A percentile compares a stretch with the other conserved stretches of the same genome.
Evolutionary conservation across 352 stramenopile genomes (phyloP).

Genomic region (Globisporangium nagaii): DNA sequence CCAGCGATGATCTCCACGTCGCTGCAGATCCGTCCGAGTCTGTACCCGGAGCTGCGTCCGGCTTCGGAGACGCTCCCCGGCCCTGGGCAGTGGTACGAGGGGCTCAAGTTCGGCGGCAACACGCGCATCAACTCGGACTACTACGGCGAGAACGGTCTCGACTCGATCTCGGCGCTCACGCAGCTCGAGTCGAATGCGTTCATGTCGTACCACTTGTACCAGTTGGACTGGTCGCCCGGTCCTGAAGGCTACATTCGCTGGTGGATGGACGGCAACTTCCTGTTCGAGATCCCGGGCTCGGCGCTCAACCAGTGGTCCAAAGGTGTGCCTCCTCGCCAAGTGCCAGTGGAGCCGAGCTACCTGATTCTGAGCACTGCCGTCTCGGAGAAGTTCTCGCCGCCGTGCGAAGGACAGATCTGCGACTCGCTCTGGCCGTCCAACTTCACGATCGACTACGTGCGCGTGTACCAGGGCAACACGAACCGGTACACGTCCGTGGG

Average conservation of each 20-base stretch:
- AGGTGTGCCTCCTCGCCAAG: slow-evolving; percentile 63
- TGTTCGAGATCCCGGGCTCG: slow-evolving; percentile 91
- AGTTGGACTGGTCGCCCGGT: slow-evolving; percentile 94
- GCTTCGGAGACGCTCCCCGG: slow-evolving; percentile 40
- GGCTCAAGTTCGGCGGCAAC: slow-evolving; percentile 79
- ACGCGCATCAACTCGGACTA: slow-evolving; percentile 93
- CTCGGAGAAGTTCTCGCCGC: slow-evolving; percentile 92
- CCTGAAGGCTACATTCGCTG: slow-evolving; percentile 90
- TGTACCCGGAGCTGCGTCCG: slow-evolving; percentile 60
- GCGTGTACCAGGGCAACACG: slow-evolving; percentile 91
- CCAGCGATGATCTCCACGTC: slow-evolving; percentile 92
- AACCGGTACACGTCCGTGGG: slow-evolving; percentile 90
- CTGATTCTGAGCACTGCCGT: slow-evolving; percentile 98
- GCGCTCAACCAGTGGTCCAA: slow-evolving; percentile 79
- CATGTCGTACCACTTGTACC: slow-evolving; percentile 90
- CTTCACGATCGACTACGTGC: slow-evolving; percentile 95
- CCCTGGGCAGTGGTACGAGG: slow-evolving; percentile 89
- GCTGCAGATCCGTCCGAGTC: slow-evolving; percentile 87
- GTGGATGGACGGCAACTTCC: slow-evolving; percentile 91
- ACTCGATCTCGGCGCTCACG: slow-evolving; percentile 93
- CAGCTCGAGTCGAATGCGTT: slow-evolving; percentile 91
- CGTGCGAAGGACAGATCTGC: slow-evolving; percentile 90
- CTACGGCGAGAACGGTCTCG: slow-evolving; percentile 91
- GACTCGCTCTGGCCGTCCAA: slow-evolving; percentile 89
- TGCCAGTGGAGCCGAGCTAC: slow-evolving; percentile 96